Base-by-base conservation (phyloP, 75 land plant genomes). In the Pinus taeda region DNA sequence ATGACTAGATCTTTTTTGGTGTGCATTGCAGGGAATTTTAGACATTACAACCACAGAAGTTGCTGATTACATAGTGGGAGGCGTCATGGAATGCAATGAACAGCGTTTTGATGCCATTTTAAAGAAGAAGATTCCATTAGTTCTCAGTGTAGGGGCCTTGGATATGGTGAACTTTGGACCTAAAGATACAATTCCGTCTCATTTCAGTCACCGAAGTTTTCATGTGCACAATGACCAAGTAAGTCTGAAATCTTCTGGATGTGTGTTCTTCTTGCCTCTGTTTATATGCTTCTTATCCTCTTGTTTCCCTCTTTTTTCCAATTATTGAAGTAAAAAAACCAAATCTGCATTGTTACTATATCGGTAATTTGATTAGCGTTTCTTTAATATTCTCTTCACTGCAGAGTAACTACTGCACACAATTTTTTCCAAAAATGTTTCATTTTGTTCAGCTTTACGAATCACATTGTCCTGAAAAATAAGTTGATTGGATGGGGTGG, bases 131-230 rank as follows among this genome's bases (percentile, higher is more conserved):
- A 84, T 97, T 57, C 99, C 99, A 17, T 67, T 91, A 7, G 93
- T 97, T 15, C 62, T 97, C 26, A 93, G 93, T 85, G 90, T 97
- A 37, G 99, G 99, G 60, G 95, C 99, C 1, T 80, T 97, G 79
- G 99, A 97, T 78, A 97, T 97, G 98, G 99, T 95, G 57, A 97
- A 97, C 79, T 97, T 97, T 90, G 99, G 99, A 71, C 74, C 90
- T 60, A 92, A 81, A 78, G 84, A 85, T 79, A 89, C 92, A 75
- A 82, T 97, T 58, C 99, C 99, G 55, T 59, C 90, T 18, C 67
- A 75, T 15, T 97, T 94, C 80, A 75, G 81, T 59, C 37, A 88
- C 5, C 86, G 99, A 62, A 88, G 88, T 39, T 82, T 91, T 29
- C 83, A 93, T 81, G 76, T 85, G 42, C 99, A 97, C 65, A 97